phyloP scores from a whole-genome alignment of 495 filamentous ascomycete species.

The Monascus purpureus region DNA sequence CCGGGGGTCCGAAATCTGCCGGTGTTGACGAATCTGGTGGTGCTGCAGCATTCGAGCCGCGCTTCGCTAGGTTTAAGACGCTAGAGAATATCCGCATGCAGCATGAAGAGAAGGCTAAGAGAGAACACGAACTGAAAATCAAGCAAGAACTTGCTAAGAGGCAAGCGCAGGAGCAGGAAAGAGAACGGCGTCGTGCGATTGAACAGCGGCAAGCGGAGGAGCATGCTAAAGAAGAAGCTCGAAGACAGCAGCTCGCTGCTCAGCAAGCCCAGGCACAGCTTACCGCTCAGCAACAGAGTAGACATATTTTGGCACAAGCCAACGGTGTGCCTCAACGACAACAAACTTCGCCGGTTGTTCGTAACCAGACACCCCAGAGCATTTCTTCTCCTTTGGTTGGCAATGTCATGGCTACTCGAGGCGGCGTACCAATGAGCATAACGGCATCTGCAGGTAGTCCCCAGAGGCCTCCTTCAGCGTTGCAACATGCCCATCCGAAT shows the following conservation, averaged over 20 bases:
- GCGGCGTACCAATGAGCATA: conserved; percentile 61
- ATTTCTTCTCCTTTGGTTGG: conserved; percentile 64
- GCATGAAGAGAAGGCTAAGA: conserved; percentile 53
- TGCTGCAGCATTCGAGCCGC: conserved; percentile 59
- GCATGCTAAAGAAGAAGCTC: conserved; percentile 31
- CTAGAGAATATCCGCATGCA: conserved; percentile 71
- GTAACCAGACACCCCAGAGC: conserved; percentile 65
- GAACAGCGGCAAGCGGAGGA: conserved; percentile 36
- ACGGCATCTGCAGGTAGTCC: conserved; percentile 72
- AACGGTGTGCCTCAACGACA: conserved; percentile 53
- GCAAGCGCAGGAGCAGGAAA: conserved; percentile 33
- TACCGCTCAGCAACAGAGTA: conserved; percentile 32
- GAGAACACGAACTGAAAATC: conserved; percentile 51
- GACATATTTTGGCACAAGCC: conserved; percentile 34
- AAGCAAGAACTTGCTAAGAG: conserved; percentile 35
- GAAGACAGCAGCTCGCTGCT: conserved; percentile 26
- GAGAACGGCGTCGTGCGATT: conserved; percentile 25
- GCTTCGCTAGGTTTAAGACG: conserved; percentile 82
- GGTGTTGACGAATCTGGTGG: conserved; percentile 63
- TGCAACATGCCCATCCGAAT: conserved; percentile 55
- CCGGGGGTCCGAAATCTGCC: conserved; percentile 44
- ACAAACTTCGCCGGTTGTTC: conserved; percentile 64
- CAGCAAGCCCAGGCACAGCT: conserved; percentile 39
- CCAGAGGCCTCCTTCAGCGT: conserved; percentile 58
- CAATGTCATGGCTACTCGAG: conserved; percentile 33